phyloP scores from a whole-genome alignment of 805 yeast genomes.

The Teunomyces stri region DNA sequence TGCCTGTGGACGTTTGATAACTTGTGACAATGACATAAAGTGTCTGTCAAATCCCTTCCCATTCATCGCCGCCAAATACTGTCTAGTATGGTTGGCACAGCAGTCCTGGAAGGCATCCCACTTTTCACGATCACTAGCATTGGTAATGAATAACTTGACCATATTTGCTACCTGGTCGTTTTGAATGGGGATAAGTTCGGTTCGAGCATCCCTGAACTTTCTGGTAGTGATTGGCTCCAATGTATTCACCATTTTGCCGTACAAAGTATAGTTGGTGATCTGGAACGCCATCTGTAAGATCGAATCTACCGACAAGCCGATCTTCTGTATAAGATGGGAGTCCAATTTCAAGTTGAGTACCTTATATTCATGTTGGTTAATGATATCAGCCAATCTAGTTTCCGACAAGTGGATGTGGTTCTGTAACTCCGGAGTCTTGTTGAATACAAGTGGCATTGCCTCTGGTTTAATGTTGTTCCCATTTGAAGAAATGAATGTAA shows the following conservation, averaged over 20 bases:
- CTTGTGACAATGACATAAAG: constrained; percentile 60
- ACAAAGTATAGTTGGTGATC: constrained; percentile 52
- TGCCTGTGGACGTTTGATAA: constrained; percentile 44
- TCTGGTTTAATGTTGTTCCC: constrained; percentile 36
- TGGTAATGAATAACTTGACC: constrained; percentile 65
- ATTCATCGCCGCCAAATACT: constrained; percentile 49
- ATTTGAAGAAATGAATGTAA: constrained; percentile 38
- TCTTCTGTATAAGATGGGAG: constrained; percentile 34
- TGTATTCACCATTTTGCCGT: constrained; percentile 48
- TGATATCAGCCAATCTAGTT: constrained; percentile 56
- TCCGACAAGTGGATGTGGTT: constrained; percentile 54
- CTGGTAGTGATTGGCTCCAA: constrained; percentile 68
- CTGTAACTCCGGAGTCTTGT: constrained; percentile 44
- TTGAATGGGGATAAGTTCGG: constrained; percentile 67
- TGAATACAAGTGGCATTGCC: constrained; percentile 28
- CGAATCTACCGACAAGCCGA: constrained; percentile 48
- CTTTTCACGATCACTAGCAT: constrained; percentile 42
- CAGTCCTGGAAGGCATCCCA: constrained; percentile 52
- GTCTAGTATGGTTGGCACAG: constrained; percentile 49
- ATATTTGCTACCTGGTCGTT: constrained; percentile 47
- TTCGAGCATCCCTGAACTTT: constrained; percentile 63
- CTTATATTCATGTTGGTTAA: constrained; percentile 56
- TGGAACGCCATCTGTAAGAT: constrained; percentile 52
- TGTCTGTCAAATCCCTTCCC: constrained; percentile 77
- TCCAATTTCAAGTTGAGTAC: constrained; percentile 38